A percentile compares a stretch with the other conserved stretches of the same genome.
Conservation (phyloP, 805 yeast genomes). For the Cyberlindnera mycetangii region DNA sequence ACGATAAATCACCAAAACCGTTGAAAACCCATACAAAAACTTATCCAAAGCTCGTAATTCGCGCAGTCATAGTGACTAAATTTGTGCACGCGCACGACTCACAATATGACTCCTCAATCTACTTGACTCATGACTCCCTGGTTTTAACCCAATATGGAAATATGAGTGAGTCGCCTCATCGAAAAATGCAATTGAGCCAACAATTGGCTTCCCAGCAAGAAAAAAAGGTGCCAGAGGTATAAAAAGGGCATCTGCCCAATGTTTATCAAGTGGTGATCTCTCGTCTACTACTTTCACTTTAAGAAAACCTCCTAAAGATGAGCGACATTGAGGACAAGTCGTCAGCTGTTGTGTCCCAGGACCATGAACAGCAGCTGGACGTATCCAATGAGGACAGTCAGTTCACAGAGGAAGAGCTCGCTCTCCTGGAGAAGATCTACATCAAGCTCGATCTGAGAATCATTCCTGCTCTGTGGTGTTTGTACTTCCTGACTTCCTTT, state of each 20-base stretch:
- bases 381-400: background rate
- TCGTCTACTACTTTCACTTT: background rate
- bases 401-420: conserved; percentile 29
- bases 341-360: conserved; percentile 9
- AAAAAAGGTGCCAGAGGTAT: background rate
- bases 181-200: background rate
- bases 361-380: conserved; percentile 3
- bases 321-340: conserved; percentile 15
- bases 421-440: conserved; percentile 51
- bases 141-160: conserved; percentile 9
- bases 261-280: too few species aligned
- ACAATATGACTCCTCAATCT: conserved; percentile 7
- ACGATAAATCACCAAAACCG: too few species aligned
- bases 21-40: too few species aligned
- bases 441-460: conserved; percentile 65
- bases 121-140: conserved; percentile 17
- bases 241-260: background rate
- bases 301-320: conserved; percentile 2
- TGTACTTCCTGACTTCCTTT: conserved; percentile 76
- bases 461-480: conserved; percentile 78
- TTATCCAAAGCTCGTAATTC: too few species aligned
- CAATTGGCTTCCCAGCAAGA: background rate
- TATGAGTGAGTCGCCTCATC: conserved; percentile 8
- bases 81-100: too few species aligned
- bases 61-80: too few species aligned